Percentiles rank a stretch among this genome's conserved stretches.
These are phyloP conservation scores for Epichloe sibirici DNA, from an alignment of 2,329 filamentous ascomycete genomes.

Conservation along the genomic window DNA sequence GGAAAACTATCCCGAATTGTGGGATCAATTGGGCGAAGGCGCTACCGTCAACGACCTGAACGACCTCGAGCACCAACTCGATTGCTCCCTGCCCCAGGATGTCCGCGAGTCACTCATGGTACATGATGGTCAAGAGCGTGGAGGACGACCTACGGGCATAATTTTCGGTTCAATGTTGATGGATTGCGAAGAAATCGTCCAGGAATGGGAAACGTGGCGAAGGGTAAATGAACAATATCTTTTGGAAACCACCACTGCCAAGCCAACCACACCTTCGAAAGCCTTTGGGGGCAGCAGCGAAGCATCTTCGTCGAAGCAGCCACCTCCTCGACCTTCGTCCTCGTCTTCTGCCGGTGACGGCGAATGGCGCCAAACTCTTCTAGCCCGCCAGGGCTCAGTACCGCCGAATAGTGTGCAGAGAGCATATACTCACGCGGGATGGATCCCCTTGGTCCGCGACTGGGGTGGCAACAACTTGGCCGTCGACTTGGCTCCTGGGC, in stretches of 20 bases:
- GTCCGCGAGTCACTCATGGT: slow-evolving; percentile 81
- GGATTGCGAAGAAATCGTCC: slow-evolving; percentile 94
- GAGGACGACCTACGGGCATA: slow-evolving; percentile 80
- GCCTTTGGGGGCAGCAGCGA: slow-evolving; percentile 53
- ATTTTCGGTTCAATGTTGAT: slow-evolving; percentile 91
- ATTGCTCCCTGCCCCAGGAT: slow-evolving; percentile 87
- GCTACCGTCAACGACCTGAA: slow-evolving; percentile 92
- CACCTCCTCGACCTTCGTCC: slow-evolving; percentile 21
- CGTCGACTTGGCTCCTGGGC: slow-evolving; percentile 82
- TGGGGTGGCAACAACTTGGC: slow-evolving; percentile 98
- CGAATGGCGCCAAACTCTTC: slow-evolving; percentile 71
- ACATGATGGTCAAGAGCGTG: slow-evolving; percentile 95
- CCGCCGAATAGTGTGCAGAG: slow-evolving; percentile 80
- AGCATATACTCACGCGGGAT: slow-evolving; percentile 83
- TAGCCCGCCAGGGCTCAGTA: slow-evolving; percentile 75
- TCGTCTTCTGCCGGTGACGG: slow-evolving; percentile 38
- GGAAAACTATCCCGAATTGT: slow-evolving; percentile 89
- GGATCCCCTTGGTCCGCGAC: slow-evolving; percentile 92
- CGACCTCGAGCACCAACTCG: slow-evolving; percentile 89
- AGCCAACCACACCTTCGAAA: slow-evolving; percentile 55
- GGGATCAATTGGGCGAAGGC: slow-evolving; percentile 83
- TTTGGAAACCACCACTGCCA: slow-evolving; percentile 43
- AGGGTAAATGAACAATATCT: slow-evolving; percentile 86
- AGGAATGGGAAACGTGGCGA: slow-evolving; percentile 96
- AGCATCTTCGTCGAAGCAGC: slow-evolving; percentile 55